These are phyloP conservation scores for Amanita phalloides DNA, from an alignment of 768 basidiomycete species.

Conservation along the genomic window DNA sequence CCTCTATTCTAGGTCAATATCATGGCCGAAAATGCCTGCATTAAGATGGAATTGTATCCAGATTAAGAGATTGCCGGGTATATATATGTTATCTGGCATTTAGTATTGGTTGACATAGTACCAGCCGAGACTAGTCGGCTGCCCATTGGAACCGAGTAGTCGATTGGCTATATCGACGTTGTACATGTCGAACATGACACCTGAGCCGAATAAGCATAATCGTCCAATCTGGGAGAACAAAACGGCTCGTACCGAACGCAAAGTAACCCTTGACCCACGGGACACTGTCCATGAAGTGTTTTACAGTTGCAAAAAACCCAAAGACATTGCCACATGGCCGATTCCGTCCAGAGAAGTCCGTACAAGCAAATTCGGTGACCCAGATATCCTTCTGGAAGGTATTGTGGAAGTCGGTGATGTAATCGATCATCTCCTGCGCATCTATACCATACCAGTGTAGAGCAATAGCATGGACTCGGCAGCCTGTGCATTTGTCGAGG, in stretches of 20 bases:
- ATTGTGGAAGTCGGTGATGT: slow-evolving; percentile 34
- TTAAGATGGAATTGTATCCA: background rate
- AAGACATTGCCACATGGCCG: slow-evolving; percentile 33
- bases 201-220: slow-evolving; percentile 17
- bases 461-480: slow-evolving; percentile 39
- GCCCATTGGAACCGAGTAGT: slow-evolving; percentile 34
- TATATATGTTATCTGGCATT: background rate
- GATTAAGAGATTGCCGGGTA: background rate
- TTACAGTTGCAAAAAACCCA: slow-evolving; percentile 35
- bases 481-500: slow-evolving; percentile 37
- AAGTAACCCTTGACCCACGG: slow-evolving; percentile 30
- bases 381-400: slow-evolving; percentile 35
- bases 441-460: slow-evolving; percentile 62
- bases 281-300: slow-evolving; percentile 34
- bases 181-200: slow-evolving; percentile 42
- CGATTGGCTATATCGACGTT: slow-evolving; percentile 46
- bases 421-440: slow-evolving; percentile 36
- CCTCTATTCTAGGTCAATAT: background rate
- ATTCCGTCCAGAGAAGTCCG: slow-evolving; percentile 43
- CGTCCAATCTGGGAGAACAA: background rate
- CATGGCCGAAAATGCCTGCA: background rate
- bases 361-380: slow-evolving; percentile 66
- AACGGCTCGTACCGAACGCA: slow-evolving; percentile 47
- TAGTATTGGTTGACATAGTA: slow-evolving; percentile 30
- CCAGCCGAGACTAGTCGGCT: slow-evolving; percentile 42